A percentile compares a stretch with the other conserved stretches of the same genome.
phyloP scores from a whole-genome alignment of 2,329 filamentous ascomycete species.

The Claviceps sp. region DNA sequence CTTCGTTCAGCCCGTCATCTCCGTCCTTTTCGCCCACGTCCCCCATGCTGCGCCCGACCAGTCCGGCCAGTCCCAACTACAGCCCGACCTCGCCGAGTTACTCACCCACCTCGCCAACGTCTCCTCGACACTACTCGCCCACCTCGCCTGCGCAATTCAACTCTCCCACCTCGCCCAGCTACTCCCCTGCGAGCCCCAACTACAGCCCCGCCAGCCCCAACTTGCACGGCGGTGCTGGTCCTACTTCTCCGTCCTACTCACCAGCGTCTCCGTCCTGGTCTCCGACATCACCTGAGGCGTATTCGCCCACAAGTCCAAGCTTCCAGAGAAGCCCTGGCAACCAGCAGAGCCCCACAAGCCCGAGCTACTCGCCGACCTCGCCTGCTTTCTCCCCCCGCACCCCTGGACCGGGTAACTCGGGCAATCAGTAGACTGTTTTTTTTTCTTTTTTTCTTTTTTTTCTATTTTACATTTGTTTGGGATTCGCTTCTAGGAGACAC shows the following conservation, averaged over 20 bases:
- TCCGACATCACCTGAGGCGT: constrained; percentile 54
- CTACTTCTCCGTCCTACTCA: constrained; percentile 48
- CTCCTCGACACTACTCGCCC: constrained; percentile 44
- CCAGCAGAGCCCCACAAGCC: constrained; percentile 50
- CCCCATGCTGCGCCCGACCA: constrained; percentile 41
- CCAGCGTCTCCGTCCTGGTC: constrained; percentile 68
- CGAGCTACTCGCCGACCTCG: constrained; percentile 56
- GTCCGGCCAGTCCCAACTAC: constrained; percentile 46
- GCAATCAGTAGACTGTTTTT: constrained; percentile 27
- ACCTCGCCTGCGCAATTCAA: constrained; percentile 64
- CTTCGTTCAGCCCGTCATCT: constrained; percentile 49
- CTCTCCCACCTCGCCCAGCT: constrained; percentile 61
- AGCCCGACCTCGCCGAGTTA: constrained; percentile 54
- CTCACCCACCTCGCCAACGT: constrained; percentile 47
- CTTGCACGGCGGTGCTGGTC: constrained; percentile 25
- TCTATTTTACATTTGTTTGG: not conserved
- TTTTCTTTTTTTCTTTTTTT: too few species aligned
- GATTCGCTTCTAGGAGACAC: too few species aligned
- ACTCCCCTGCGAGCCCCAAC: constrained; percentile 56
- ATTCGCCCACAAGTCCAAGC: constrained; percentile 50
- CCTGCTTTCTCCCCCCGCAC: constrained; percentile 33
- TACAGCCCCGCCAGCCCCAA: constrained; percentile 58
- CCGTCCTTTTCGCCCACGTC: constrained; percentile 52
- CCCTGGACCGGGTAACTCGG: constrained; percentile 28
- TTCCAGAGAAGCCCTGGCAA: constrained; percentile 42